These are phyloP conservation scores for Monosporascus ibericus DNA, from an alignment of 2,329 filamentous ascomycete genomes.

Conservation along the genomic window DNA sequence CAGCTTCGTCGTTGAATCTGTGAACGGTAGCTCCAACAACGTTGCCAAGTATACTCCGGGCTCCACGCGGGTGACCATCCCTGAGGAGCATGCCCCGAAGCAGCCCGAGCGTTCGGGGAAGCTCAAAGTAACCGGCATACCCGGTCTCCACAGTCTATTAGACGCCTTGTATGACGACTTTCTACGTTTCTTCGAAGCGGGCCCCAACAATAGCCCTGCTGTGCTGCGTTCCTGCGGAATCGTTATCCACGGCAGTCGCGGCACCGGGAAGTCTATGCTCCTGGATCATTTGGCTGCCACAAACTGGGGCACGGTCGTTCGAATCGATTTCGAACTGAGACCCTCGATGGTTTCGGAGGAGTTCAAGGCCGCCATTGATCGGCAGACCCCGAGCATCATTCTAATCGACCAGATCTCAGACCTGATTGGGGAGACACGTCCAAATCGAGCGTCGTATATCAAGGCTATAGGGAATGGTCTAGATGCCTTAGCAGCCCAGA, in stretches of 20 bases:
- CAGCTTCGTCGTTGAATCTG: constrained; percentile 51
- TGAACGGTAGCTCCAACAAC: constrained; percentile 44
- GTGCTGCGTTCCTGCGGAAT: constrained; percentile 48
- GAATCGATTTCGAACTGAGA: constrained; percentile 49
- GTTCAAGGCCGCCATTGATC: constrained; percentile 62
- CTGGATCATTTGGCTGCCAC: constrained; percentile 61
- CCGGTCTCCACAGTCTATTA: constrained; percentile 62
- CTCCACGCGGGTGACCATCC: constrained; percentile 32
- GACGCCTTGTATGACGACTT: constrained; percentile 57
- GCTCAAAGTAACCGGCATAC: constrained; percentile 50
- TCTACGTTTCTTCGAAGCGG: constrained; percentile 48
- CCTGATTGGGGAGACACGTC: constrained; percentile 56
- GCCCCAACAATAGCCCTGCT: constrained; percentile 27
- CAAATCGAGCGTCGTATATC: constrained; percentile 43
- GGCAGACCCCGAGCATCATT: constrained; percentile 66
- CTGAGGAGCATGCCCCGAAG: constrained; percentile 23
- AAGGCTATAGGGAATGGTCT: constrained; percentile 49
- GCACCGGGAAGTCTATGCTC: constrained; percentile 78
- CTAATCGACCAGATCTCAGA: constrained; percentile 73
- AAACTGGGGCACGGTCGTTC: constrained; percentile 65
- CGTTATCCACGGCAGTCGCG: constrained; percentile 72
- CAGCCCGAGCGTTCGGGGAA: constrained; percentile 18
- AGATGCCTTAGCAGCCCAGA: constrained; percentile 42
- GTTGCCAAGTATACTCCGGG: constrained; percentile 38
- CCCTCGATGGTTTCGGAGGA: constrained; percentile 54